Evolutionary conservation across 176 grass and related monocot genomes (phyloP), one percentile per base, ranked within the genome.

Genomic region (Cenchrus fungigraminus): DNA sequence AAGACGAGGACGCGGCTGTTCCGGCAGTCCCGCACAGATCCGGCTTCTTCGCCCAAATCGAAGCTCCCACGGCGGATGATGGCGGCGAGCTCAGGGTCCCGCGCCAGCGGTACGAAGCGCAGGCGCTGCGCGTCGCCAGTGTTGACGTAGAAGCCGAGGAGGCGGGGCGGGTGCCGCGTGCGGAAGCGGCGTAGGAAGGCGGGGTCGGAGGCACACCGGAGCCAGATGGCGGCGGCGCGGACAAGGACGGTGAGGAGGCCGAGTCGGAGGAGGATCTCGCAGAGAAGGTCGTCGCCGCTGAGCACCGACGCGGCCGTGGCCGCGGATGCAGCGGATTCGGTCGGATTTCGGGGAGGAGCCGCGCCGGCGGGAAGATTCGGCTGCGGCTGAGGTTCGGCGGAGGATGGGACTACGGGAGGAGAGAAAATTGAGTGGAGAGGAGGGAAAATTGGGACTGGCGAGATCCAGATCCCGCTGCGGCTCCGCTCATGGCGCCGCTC

Each of bases 191-290:
- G 34, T 37, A 34, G 34, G 34, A 37, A 37, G 34, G 34, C 34
- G 34, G 34, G 34, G 34, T 37, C 34, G 34, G 34, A 37, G 34
- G 34, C 34, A 37, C 34, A 37, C 34, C 34, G 34, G 34, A 37
- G 34, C 34, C 34, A 3, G 34, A 37, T 3, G 34, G 34, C 34
- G 34, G 34, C 34, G 34, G 34, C 34, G 34, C 34, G 34, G 34
- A 34, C 77, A 60, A 79, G 60, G 28, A 14, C 5, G 14, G 45
- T 79, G 77, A 61, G 9, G 77, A 79, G 32, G 7, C 28, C 77
- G 8, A 79, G 77, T 25, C 44, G 77, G 45, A 79, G 60, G 8
- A 79, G 45, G 77, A 79, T 79, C 60, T 79, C 77, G 45, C 45
- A 22, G 25, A 79, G 61, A 45, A 79, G 77, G 77, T 79, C 28